These are phyloP conservation scores for Monilinia laxa DNA, from an alignment of 2,329 filamentous ascomycete species.

Conservation along the genomic window DNA sequence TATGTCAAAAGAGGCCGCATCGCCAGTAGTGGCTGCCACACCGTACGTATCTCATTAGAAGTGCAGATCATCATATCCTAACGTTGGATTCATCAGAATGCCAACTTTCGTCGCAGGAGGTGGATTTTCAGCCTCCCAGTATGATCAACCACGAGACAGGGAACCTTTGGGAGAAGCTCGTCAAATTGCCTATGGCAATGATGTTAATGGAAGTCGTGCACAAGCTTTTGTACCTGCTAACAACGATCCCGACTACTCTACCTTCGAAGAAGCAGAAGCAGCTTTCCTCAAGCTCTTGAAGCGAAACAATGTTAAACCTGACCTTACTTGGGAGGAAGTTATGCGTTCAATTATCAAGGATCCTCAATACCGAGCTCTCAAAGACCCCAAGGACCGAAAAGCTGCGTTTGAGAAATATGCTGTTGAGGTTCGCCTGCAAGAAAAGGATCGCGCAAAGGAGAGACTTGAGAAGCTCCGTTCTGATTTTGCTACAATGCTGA, in stretches of 20 bases:
- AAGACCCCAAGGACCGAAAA: conserved; percentile 87
- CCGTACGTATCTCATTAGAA: conserved; percentile 44
- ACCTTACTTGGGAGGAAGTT: conserved; percentile 91
- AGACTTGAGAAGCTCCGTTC: conserved; percentile 85
- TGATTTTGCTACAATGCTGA: conserved; percentile 95
- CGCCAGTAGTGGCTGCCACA: conserved; percentile 44
- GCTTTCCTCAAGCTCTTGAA: conserved; percentile 90
- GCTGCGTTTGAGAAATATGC: conserved; percentile 94
- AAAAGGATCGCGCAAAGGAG: conserved; percentile 93
- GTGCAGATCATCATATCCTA: conserved; percentile 18
- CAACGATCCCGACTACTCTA: conserved; percentile 75
- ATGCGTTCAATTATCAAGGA: conserved; percentile 86
- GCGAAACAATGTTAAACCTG: conserved; percentile 79
- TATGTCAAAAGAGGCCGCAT: conserved; percentile 55
- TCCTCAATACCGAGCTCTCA: conserved; percentile 87
- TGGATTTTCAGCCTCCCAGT: conserved; percentile 40
- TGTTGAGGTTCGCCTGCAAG: conserved; percentile 82
- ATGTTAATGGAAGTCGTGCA: conserved; percentile 48
- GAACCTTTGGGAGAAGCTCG: conserved; percentile 54
- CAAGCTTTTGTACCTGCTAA: conserved; percentile 61
- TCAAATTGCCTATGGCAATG: conserved; percentile 57
- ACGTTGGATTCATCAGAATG: conserved; percentile 27
- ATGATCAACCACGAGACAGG: conserved; percentile 41
- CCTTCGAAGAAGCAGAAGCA: conserved; percentile 83
- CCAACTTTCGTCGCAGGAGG: conserved; percentile 47